Evolutionary conservation across 2,329 filamentous ascomycete species (phyloP).

Genomic region (Chalara sp.): DNA sequence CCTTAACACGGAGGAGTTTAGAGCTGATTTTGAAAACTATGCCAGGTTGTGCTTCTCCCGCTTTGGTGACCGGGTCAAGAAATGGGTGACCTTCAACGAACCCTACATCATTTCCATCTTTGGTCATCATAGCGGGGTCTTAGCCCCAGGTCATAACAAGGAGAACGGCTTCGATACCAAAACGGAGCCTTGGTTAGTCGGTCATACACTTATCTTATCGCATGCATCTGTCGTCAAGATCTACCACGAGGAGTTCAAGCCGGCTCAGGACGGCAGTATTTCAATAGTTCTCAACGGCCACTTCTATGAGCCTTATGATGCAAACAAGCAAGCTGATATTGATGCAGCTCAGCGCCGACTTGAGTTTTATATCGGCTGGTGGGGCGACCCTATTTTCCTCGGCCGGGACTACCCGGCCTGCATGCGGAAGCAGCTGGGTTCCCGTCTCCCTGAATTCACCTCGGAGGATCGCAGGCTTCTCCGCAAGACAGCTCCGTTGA

Average conservation of each 20-base stretch:
- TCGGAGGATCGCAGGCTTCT: neutral
- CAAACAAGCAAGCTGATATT: slow-evolving; percentile 58
- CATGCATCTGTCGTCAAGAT: neutral
- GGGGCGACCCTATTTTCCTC: slow-evolving; percentile 71
- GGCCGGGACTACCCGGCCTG: slow-evolving; percentile 73
- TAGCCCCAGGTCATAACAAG: neutral
- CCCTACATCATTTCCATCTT: slow-evolving; percentile 76
- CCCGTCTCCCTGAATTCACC: slow-evolving; percentile 36
- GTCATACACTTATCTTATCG: neutral
- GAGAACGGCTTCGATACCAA: neutral
- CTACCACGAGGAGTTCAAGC: neutral
- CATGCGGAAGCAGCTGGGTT: slow-evolving; percentile 73
- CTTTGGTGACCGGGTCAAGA: slow-evolving; percentile 63
- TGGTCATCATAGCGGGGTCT: slow-evolving; percentile 51
- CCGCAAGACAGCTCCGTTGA: neutral
- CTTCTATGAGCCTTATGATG: neutral
- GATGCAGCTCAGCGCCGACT: slow-evolving; percentile 71
- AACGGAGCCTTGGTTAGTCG: neutral
- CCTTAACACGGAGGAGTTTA: slow-evolving; percentile 56
- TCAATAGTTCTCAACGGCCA: neutral
- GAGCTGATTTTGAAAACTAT: slow-evolving; percentile 71
- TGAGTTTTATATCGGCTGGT: slow-evolving; percentile 81
- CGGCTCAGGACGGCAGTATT: neutral
- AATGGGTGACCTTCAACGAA: slow-evolving; percentile 87
- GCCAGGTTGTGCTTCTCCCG: slow-evolving; percentile 67